Evolutionary conservation across 108 stramenopile genomes (phyloP).

Genomic region (Pseudonitzschia multistriata): DNA sequence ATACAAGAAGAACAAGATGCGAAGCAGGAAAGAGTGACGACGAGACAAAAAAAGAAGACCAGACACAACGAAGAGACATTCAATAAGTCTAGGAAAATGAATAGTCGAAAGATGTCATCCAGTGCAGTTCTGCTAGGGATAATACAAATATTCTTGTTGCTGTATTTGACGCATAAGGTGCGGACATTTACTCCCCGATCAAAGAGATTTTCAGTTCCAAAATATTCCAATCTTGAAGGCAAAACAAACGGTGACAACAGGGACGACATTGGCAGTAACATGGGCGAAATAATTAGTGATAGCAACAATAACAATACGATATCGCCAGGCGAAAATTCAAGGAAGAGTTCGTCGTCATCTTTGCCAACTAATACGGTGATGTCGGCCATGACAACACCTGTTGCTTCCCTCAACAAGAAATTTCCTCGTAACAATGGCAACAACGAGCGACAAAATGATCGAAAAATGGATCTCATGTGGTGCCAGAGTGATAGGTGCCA

Average conservation of each 20-base stretch:
- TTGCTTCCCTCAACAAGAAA: neutral
- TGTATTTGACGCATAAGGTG: neutral
- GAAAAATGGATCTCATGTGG: constrained; percentile 71
- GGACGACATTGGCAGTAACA: neutral
- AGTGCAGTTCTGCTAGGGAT: neutral
- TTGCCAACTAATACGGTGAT: neutral
- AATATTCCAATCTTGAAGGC: neutral
- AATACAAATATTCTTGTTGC: neutral
- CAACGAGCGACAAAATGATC: neutral
- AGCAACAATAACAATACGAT: neutral
- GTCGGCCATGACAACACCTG: neutral
- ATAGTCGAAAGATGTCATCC: neutral
- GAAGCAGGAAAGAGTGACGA: no score
- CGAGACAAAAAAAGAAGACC: no score
- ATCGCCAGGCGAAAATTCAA: neutral
- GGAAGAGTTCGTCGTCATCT: neutral
- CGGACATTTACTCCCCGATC: neutral
- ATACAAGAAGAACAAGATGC: no score
- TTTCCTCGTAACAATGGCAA: neutral
- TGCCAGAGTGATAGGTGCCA: constrained; percentile 53
- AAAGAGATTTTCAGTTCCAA: neutral
- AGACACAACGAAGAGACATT: neutral
- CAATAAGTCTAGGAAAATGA: neutral
- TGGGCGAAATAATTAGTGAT: neutral
- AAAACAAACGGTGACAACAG: neutral